Conservation (phyloP, 106 monocot genomes). For the Ottelia alismoides region DNA sequence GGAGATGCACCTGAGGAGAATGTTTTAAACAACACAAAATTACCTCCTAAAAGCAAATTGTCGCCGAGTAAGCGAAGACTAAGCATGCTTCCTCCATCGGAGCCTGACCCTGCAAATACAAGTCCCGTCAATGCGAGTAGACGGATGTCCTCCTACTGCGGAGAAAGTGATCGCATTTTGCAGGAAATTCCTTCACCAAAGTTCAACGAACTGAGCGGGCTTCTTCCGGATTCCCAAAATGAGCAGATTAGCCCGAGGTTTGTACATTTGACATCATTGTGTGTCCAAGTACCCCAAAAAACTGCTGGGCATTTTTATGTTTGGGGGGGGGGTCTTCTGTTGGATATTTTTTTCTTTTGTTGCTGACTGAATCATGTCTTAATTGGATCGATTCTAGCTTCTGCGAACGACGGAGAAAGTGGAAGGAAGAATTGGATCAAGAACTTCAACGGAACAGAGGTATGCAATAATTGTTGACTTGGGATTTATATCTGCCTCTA, state of each 20-base stretch:
- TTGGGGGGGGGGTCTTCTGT: background rate
- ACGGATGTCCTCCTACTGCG: conserved; percentile 18
- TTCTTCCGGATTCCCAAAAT: conserved; percentile 23
- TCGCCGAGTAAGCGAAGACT: conserved; percentile 34
- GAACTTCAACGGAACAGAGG: conserved; percentile 76
- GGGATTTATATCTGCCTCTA: background rate
- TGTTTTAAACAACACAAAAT: conserved; percentile 19
- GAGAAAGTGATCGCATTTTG: conserved; percentile 31
- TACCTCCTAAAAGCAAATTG: conserved; percentile 43
- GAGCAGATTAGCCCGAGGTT: conserved; percentile 52
- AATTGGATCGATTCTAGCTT: conserved; percentile 20
- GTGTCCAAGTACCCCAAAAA: background rate
- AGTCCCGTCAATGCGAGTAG: conserved; percentile 18
- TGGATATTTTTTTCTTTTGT: background rate
- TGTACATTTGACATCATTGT: conserved; percentile 1
- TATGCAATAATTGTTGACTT: conserved; percentile 2
- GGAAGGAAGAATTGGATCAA: conserved; percentile 80
- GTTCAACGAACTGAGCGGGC: conserved; percentile 34
- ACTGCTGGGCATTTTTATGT: background rate
- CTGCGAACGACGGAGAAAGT: conserved; percentile 44
- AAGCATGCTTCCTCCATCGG: background rate
- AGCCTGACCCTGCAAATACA: background rate
- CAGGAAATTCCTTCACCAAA: conserved; percentile 69
- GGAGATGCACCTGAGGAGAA: conserved; percentile 31
- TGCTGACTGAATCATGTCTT: background rate